phyloP scores from a whole-genome alignment of 169 alveolate species.

The Pseudocohnilembus persalinus region DNA sequence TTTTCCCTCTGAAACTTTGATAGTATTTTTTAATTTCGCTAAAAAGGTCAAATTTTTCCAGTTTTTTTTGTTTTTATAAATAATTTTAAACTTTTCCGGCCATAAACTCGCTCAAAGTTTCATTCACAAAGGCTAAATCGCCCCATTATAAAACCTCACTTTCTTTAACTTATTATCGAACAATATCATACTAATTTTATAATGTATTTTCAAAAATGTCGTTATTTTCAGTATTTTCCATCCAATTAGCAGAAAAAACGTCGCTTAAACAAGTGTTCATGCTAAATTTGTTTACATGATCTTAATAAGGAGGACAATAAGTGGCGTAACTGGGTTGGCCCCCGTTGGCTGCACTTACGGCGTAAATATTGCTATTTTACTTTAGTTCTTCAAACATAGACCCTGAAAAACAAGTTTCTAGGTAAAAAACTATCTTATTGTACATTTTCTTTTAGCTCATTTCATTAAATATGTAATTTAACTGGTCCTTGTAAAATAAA shows the following conservation, averaged over 20 bases:
- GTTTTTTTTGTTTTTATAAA: neutral
- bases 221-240: constrained; percentile 79
- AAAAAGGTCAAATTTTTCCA: neutral
- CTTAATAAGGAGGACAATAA: constrained; percentile 64
- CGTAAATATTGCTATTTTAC: constrained; percentile 67
- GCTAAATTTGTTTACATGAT: neutral
- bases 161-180: constrained; percentile 45
- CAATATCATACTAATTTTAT: constrained; percentile 63
- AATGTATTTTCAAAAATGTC: constrained; percentile 58
- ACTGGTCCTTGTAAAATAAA: constrained; percentile 64
- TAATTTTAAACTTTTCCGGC: neutral
- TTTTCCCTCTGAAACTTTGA: no score
- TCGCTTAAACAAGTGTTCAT: constrained; percentile 85
- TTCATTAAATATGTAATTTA: constrained; percentile 47
- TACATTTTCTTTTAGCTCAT: constrained; percentile 73
- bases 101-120: constrained; percentile 33
- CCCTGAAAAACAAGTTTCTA: constrained; percentile 87
- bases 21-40: neutral
- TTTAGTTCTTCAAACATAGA: constrained; percentile 76
- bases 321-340: constrained; percentile 80
- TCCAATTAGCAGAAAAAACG: constrained; percentile 71
- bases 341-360: constrained; percentile 83
- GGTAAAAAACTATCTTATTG: constrained; percentile 62
- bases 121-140: constrained; percentile 48
- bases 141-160: constrained; percentile 81